A percentile compares a stretch with the other conserved stretches of the same genome.
Conservation (phyloP, 140 eudicot species). For the Flaveria floridana region DNA sequence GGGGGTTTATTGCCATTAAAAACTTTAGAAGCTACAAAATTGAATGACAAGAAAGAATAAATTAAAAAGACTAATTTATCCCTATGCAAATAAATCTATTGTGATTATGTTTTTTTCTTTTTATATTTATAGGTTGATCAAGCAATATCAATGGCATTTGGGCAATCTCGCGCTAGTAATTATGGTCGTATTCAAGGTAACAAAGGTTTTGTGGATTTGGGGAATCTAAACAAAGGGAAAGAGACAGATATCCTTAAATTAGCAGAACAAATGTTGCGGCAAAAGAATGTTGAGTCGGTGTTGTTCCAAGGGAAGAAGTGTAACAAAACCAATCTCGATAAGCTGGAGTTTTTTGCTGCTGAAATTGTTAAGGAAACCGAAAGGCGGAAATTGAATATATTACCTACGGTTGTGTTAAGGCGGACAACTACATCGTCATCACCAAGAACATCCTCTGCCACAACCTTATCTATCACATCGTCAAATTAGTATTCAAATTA, state of each 20-base stretch:
- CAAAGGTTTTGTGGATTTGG: constrained; percentile 15
- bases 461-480: constrained; percentile 56
- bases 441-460: constrained; percentile 66
- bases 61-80: constrained; percentile 12
- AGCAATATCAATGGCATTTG: constrained; percentile 81
- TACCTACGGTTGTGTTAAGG: constrained; percentile 56
- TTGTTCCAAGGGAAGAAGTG: constrained; percentile 58
- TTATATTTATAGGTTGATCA: constrained; percentile 59
- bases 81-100: neutral
- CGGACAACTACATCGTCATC: constrained; percentile 44
- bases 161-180: constrained; percentile 41
- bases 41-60: neutral
- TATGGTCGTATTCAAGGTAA: constrained; percentile 64
- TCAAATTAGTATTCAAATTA: constrained; percentile 38
- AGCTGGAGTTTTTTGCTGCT: constrained; percentile 39
- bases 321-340: constrained; percentile 51
- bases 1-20: constrained; percentile 33
- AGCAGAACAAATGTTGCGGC: constrained; percentile 51
- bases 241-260: constrained; percentile 22
- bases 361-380: constrained; percentile 62
- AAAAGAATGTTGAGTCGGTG: constrained; percentile 57
- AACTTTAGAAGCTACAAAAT: constrained; percentile 28
- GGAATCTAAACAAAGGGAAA: neutral
- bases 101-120: neutral
- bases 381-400: constrained; percentile 48